A percentile compares a stretch with the other conserved stretches of the same genome.
These are phyloP conservation scores for Russula foetens DNA, from an alignment of 768 basidiomycete genomes.

Conservation along the genomic window DNA sequence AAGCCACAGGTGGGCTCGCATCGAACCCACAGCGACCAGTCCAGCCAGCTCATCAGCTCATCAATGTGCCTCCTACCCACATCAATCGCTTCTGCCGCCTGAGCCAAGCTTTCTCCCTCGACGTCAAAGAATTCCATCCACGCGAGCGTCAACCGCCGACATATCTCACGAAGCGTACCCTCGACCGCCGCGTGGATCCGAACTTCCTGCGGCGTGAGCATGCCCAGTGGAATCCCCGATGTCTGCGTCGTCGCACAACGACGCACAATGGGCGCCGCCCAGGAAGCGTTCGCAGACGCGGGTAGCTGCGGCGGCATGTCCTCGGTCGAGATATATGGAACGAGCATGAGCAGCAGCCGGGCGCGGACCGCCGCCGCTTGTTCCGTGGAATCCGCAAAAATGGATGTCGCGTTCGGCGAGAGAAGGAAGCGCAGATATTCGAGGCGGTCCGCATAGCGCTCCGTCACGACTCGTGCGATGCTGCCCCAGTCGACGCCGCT, in stretches of 20 bases:
- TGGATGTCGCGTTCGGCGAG: slow-evolving; percentile 17
- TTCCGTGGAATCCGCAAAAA: background rate
- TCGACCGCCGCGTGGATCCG: slow-evolving; percentile 14
- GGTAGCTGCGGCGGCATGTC: slow-evolving; percentile 5
- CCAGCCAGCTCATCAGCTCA: slow-evolving; percentile 20
- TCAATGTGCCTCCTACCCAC: slow-evolving; percentile 1
- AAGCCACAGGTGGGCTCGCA: slow-evolving; percentile 13
- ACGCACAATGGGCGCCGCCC: slow-evolving; percentile 13
- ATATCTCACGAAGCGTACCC: slow-evolving; percentile 19
- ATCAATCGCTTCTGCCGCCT: background rate
- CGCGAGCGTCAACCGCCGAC: slow-evolving; percentile 14
- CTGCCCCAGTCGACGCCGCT: slow-evolving; percentile 38
- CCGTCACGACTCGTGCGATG: slow-evolving; percentile 31
- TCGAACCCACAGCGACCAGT: slow-evolving; percentile 20
- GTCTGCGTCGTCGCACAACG: slow-evolving; percentile 17
- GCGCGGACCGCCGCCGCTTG: slow-evolving; percentile 3
- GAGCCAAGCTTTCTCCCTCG: slow-evolving; percentile 3
- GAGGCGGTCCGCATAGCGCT: slow-evolving; percentile 37
- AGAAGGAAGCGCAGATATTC: slow-evolving; percentile 34
- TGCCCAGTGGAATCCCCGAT: slow-evolving; percentile 1
- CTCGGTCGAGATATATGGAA: slow-evolving; percentile 24
- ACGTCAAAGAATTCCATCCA: slow-evolving; percentile 20
- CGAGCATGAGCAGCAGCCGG: slow-evolving; percentile 20
- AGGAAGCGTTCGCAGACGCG: background rate
- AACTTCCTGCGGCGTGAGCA: slow-evolving; percentile 16